Conservation (phyloP, 306 rosid species). For the Quercus cerris region DNA sequence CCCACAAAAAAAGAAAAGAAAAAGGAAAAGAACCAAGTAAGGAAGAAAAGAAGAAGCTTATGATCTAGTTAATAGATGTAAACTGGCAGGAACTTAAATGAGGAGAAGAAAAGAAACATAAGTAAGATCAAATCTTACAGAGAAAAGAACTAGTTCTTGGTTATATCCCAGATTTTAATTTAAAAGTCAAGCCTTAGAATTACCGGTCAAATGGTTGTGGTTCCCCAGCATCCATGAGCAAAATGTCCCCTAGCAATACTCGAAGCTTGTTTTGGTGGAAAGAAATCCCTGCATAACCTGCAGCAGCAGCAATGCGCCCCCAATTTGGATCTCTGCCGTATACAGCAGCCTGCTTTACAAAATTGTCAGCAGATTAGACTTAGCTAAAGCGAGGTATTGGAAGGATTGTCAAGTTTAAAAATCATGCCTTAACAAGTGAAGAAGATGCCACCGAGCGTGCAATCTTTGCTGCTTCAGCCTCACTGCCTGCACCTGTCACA, state of each 20-base stretch:
- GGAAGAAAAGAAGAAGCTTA: not conserved
- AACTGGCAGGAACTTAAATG: too few species aligned
- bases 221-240: constrained; percentile 84
- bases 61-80: too few species aligned
- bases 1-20: not conserved
- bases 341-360: constrained; percentile 68
- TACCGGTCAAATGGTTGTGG: constrained; percentile 84
- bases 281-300: constrained; percentile 83
- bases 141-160: too few species aligned
- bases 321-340: constrained; percentile 96
- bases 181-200: not conserved
- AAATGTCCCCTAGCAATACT: constrained; percentile 74
- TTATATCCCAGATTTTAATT: not conserved
- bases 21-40: not conserved
- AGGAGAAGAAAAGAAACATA: too few species aligned
- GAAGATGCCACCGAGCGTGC: constrained; percentile 94
- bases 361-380: constrained; percentile 5
- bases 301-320: constrained; percentile 96
- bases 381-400: not conserved
- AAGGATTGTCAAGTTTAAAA: constrained; percentile 11
- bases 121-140: too few species aligned
- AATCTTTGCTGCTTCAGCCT: constrained; percentile 82
- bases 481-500: constrained; percentile 70
- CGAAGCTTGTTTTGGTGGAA: constrained; percentile 69
- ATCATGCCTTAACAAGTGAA: constrained; percentile 75